These are phyloP conservation scores for Cryptomeria japonica DNA, from an alignment of 75 land plant genomes.

Conservation along the genomic window DNA sequence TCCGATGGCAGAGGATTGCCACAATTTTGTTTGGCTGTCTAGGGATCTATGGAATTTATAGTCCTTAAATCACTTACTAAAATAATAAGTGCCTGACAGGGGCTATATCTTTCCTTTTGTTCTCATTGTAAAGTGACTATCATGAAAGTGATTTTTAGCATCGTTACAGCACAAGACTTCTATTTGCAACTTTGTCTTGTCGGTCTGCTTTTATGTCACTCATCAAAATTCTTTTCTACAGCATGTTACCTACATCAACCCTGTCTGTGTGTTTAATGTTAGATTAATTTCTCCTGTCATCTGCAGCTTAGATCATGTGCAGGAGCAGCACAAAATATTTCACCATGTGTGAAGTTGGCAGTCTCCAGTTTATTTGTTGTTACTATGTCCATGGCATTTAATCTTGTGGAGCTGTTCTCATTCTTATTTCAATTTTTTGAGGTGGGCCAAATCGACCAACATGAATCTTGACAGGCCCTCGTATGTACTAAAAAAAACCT, in stretches of 20 bases:
- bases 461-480: background rate
- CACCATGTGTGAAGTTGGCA: background rate
- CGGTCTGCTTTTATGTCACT: background rate
- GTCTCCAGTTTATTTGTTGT: background rate
- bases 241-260: background rate
- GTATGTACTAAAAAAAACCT: background rate
- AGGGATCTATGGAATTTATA: background rate
- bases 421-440: background rate
- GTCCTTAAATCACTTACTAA: too few relatives aligned
- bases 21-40: background rate
- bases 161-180: background rate
- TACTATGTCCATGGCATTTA: background rate
- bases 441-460: background rate
- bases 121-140: background rate
- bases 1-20: background rate
- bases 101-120: background rate
- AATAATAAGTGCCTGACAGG: background rate
- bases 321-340: background rate
- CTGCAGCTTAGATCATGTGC: background rate
- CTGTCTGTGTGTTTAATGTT: background rate
- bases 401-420: background rate
- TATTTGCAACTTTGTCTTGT: background rate
- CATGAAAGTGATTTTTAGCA: background rate
- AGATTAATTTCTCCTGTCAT: background rate
- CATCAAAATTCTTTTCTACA: background rate